These are phyloP conservation scores for Chlorella sp. DNA, from an alignment of 139 green algal genomes.

Conservation along the genomic window DNA sequence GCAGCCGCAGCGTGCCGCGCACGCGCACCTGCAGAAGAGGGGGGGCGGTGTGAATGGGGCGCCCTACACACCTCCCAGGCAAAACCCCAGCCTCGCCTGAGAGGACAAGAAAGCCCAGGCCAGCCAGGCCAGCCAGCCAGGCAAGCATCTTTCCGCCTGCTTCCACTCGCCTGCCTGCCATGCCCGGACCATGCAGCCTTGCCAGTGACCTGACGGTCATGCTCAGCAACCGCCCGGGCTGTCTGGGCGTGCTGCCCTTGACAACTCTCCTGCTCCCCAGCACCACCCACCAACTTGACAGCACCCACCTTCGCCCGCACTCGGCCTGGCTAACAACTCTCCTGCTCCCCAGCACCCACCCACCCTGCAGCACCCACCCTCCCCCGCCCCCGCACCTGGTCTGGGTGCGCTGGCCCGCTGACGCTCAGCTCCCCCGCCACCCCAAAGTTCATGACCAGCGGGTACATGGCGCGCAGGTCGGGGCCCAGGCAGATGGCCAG, in stretches of 20 bases:
- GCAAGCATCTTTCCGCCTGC: not conserved
- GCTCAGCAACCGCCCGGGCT: not conserved
- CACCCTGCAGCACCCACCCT: not conserved
- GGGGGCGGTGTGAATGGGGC: not conserved
- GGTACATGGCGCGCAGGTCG: slow-evolving; percentile 90
- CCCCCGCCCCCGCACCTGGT: not conserved
- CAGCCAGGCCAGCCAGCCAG: not conserved
- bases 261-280: no score
- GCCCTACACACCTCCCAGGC: not conserved
- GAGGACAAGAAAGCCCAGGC: not conserved
- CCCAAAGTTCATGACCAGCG: slow-evolving; percentile 92
- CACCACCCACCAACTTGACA: no score
- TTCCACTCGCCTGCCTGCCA: not conserved
- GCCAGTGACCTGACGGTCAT: not conserved
- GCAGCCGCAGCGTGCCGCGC: slow-evolving; percentile 71
- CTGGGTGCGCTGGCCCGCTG: slow-evolving; percentile 70
- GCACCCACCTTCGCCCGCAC: no score
- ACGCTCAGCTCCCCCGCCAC: slow-evolving; percentile 76
- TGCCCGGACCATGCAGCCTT: not conserved
- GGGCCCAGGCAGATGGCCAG: slow-evolving; percentile 82
- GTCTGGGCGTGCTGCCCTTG: no score
- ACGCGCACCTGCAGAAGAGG: not conserved
- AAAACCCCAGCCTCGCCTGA: not conserved
- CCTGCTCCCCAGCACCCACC: no score
- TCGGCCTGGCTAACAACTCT: no score